Percentiles rank a stretch among this genome's conserved stretches.
Conservation (phyloP, 805 yeast species). For the Lachancea quebecensis region DNA sequence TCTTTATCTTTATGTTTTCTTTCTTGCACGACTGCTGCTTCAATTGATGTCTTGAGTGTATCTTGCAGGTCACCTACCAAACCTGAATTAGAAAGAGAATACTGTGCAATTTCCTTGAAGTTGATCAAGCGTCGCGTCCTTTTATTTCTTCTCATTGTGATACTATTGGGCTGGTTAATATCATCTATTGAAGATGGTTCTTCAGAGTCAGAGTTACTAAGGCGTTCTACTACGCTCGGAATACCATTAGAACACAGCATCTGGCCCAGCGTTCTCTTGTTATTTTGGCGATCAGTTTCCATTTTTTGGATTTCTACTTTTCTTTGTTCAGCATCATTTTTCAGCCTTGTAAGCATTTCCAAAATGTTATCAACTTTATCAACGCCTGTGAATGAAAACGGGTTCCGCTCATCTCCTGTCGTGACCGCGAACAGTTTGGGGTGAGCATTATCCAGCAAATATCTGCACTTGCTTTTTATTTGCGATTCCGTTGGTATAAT, state of each 20-base stretch:
- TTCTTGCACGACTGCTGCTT: neutral
- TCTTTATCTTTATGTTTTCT: neutral
- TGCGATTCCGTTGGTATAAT: constrained; percentile 1
- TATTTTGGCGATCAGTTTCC: neutral
- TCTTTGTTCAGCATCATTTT: constrained; percentile 1
- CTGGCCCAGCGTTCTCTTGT: neutral
- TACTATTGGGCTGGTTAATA: neutral
- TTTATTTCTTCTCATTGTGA: neutral
- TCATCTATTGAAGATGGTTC: neutral
- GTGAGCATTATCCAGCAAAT: constrained; percentile 1
- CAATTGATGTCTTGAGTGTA: neutral
- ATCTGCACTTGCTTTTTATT: neutral
- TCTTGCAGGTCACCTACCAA: neutral
- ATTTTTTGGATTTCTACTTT: neutral
- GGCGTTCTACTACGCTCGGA: neutral
- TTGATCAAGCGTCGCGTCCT: neutral
- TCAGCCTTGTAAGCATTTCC: neutral
- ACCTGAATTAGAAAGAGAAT: neutral
- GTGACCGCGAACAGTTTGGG: constrained; percentile 1
- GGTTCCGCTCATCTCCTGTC: constrained; percentile 1
- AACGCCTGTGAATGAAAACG: neutral
- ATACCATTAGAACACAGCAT: neutral
- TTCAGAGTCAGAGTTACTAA: neutral
- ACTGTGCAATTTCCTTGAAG: neutral
- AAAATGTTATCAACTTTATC: constrained; percentile 1